Base-by-base conservation (phyloP, 768 basidiomycete species). In the Tephrocybe sp. region DNA sequence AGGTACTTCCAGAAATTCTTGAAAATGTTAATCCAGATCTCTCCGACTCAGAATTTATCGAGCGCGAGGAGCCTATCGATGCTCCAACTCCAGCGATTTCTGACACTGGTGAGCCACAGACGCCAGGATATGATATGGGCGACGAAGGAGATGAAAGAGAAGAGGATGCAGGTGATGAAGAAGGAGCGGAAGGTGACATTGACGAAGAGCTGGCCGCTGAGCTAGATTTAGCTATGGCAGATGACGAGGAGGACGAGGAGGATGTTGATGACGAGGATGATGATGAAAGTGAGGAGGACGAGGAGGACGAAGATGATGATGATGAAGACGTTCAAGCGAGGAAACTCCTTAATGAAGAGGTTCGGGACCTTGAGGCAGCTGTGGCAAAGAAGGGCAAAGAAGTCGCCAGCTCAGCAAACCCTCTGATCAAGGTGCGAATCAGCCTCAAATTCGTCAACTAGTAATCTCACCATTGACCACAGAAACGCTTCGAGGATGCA, bases 401-500 rank as follows among this genome's bases (percentile, higher is more conserved):
- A 68, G 85, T 95, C 54, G 80, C 86, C 2, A 86, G 84, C 58
- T 89, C 90, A 17, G 81, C 83, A 3, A 97, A 97, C 66, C 88
- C 90, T 32, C 79, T 96, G 50, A 93, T 97, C 64, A 85, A 84
- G 76, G 92, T 90, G 47, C 24, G 62, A 60, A 12, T 39, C 6
- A 21, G 3, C 21, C 14, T 18, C 25, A 7, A n/a, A 3, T 26
- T 37, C 25, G 24, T 9, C 3, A 23, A 21, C 24, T 12, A 25
- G 15, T 54, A 61, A 1, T 28, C 32, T 20, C 23, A 53, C 44
- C 45, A 30, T 5, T 32, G 24, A 38, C 32, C 18, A 52, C 45
- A 94, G 88, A 88, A 88, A 81, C 93, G 93, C 30, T 95, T 96
- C 68, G 92, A 95, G 65, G 94, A 96, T 64, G 88, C 90, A 15